These are phyloP conservation scores for Stagonosporopsis tanaceti DNA, from an alignment of 2,329 filamentous ascomycete genomes.

Conservation along the genomic window DNA sequence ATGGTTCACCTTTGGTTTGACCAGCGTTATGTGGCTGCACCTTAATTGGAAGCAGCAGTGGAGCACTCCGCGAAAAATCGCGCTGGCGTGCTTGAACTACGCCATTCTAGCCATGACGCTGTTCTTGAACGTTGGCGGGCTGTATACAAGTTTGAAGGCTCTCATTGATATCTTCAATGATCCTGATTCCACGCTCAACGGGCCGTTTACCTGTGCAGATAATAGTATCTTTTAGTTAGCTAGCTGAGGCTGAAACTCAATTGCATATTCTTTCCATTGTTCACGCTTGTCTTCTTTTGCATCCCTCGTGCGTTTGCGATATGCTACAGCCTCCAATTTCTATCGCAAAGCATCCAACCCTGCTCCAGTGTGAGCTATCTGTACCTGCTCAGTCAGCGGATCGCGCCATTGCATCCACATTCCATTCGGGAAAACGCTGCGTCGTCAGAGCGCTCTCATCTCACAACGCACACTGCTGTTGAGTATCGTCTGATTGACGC, in stretches of 20 bases:
- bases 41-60: conserved; percentile 53
- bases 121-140: conserved; percentile 36
- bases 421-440: no score
- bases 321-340: neutral
- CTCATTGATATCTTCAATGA: conserved; percentile 41
- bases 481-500: no score
- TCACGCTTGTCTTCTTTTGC: neutral
- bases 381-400: no score
- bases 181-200: conserved; percentile 33
- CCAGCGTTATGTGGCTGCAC: conserved; percentile 57
- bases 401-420: no score
- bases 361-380: no score
- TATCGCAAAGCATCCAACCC: no score
- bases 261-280: conserved; percentile 2
- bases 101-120: conserved; percentile 49
- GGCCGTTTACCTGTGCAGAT: conserved; percentile 41
- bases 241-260: neutral
- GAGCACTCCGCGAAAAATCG: conserved; percentile 50
- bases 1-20: conserved; percentile 68
- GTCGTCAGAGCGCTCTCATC: no score
- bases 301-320: neutral
- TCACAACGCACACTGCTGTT: no score
- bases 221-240: conserved; percentile 39
- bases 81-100: conserved; percentile 55
- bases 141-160: conserved; percentile 39